phyloP scores from a whole-genome alignment of 176 grass and related monocot species.

The Otatea glauca region DNA sequence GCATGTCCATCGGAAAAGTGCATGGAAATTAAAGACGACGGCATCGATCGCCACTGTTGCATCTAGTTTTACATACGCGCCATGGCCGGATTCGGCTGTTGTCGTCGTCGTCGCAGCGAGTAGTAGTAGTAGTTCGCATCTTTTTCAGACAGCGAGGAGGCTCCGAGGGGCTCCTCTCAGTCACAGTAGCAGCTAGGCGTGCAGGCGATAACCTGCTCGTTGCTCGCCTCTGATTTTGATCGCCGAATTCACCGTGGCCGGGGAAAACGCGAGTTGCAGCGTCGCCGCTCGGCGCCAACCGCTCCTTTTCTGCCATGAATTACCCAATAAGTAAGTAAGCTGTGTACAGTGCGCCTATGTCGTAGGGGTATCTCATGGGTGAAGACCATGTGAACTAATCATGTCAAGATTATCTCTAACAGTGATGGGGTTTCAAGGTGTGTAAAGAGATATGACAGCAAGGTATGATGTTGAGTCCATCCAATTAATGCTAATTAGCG shows the following conservation, averaged over 20 bases:
- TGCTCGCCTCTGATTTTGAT: conserved; percentile 15
- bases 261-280: not conserved
- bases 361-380: not conserved
- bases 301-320: conserved; percentile 3
- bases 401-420: too few species aligned
- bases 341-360: conserved; percentile 43
- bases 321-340: not conserved
- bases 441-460: conserved; percentile 21
- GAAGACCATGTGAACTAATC: conserved; percentile 34
- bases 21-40: not conserved
- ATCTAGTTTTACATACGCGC: not conserved
- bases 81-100: not conserved
- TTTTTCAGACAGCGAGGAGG: conserved; percentile 32
- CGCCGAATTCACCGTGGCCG: conserved; percentile 3
- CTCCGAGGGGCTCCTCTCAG: conserved; percentile 33
- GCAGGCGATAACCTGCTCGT: not conserved
- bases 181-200: not conserved
- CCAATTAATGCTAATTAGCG: not conserved
- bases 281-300: not conserved
- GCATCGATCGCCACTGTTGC: not conserved
- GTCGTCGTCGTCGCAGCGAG: not conserved
- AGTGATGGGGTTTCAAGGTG: not conserved
- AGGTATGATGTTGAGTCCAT: not conserved
- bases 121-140: not conserved
- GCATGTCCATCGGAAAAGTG: not conserved